Percentiles rank a stretch among this genome's conserved stretches.
Evolutionary conservation across 768 basidiomycete genomes (phyloP).

Genomic region (Phaffia australis): DNA sequence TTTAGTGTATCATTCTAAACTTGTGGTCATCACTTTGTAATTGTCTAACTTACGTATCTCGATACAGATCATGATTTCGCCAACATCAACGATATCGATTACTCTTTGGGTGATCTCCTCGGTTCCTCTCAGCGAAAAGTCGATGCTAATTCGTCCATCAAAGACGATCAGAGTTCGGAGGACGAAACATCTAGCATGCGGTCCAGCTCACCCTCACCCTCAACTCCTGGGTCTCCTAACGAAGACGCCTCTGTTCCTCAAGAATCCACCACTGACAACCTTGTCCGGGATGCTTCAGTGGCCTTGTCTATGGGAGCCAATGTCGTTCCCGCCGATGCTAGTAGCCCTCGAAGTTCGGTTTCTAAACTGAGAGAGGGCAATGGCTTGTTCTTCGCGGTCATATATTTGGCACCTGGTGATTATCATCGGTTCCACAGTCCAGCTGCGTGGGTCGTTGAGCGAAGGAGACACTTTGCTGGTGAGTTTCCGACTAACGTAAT

Average conservation of each 20-base stretch:
- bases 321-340: constrained; percentile 16
- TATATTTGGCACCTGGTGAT: constrained; percentile 96
- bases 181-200: neutral
- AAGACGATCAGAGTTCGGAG: constrained; percentile 10
- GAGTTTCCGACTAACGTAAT: constrained; percentile 29
- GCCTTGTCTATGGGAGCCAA: constrained; percentile 57
- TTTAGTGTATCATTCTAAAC: neutral
- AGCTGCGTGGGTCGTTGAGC: constrained; percentile 93
- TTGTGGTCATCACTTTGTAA: neutral
- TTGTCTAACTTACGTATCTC: neutral
- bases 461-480: constrained; percentile 87
- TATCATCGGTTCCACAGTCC: constrained; percentile 97
- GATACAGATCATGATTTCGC: constrained; percentile 87
- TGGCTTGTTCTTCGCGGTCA: constrained; percentile 79
- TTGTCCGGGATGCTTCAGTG: constrained; percentile 60
- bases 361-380: constrained; percentile 59
- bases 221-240: constrained; percentile 1
- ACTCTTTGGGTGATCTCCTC: constrained; percentile 80
- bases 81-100: constrained; percentile 91
- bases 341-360: constrained; percentile 40
- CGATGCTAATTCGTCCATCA: constrained; percentile 3
- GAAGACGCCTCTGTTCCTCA: constrained; percentile 19
- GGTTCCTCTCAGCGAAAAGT: constrained; percentile 41
- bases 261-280: constrained; percentile 37
- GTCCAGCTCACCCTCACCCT: constrained; percentile 11